Conservation (phyloP, 176 grass and related monocot species). For the Neostapfia colusana region DNA sequence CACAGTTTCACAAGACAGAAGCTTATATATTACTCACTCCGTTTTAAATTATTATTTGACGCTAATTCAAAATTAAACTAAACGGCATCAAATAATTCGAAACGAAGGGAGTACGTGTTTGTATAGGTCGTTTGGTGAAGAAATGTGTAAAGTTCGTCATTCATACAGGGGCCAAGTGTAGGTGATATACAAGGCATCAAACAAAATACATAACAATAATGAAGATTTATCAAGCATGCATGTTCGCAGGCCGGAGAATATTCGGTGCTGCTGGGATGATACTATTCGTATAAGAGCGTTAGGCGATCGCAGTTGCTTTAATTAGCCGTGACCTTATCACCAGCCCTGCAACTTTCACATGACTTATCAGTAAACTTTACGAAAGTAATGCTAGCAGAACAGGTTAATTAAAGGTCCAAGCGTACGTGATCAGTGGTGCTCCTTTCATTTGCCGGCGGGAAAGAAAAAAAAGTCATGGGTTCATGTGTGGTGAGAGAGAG, state of each 20-base stretch:
- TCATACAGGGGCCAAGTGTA: not conserved
- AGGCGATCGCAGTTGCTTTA: slow-evolving; percentile 29
- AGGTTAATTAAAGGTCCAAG: not conserved
- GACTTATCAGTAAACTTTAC: slow-evolving; percentile 37
- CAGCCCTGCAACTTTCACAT: slow-evolving; percentile 24
- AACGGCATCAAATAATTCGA: no score
- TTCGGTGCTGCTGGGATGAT: not conserved
- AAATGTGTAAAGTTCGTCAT: not conserved
- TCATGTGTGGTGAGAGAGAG: not conserved
- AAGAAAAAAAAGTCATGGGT: not conserved
- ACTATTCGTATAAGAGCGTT: slow-evolving; percentile 24
- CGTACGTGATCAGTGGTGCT: not conserved
- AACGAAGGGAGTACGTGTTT: no score
- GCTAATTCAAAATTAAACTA: no score
- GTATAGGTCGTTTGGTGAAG: no score
- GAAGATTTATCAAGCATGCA: not conserved
- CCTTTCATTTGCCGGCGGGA: not conserved
- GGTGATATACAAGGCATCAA: no score
- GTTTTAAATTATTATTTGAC: no score
- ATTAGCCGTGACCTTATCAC: slow-evolving; percentile 42
- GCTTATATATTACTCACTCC: no score
- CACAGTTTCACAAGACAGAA: no score
- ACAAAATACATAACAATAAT: no score
- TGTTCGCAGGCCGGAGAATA: not conserved
- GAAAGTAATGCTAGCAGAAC: not conserved